Base-by-base conservation (phyloP, 208 protist species). In the Sergeia podlipaevii region DNA sequence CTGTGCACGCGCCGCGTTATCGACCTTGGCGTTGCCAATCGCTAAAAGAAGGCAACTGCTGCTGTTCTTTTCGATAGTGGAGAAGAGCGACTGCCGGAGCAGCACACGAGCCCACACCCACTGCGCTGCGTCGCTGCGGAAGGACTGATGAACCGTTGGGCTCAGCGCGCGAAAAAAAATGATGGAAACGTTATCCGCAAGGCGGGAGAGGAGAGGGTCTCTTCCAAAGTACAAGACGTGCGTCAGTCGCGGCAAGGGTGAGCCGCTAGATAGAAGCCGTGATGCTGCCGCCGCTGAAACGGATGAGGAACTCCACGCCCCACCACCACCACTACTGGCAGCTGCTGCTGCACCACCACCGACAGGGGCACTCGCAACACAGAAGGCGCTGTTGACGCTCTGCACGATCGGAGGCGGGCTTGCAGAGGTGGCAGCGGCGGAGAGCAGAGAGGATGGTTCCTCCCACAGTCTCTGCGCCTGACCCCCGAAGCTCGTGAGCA, bases 61-160 rank as follows among this genome's bases (percentile, higher is more conserved):
- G 24, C 37, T 26, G 4, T 33, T 13, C 27, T 17, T 26, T n/a
- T 7, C 28, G 47, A 32, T 17, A 1, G 32, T 2, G 10, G 32
- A 11, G 20, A 70, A 49, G 18, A 41, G 56, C n/a, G 47, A 49
- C 48, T 88, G 74, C n/a, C 52, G 2, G 7, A 91, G 36, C 50
- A 89, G 51, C 2, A 78, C 62, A 11, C 56, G 37, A 6, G 54
- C 24, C 58, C 55, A 72, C 44, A 92, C 28, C 74, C 72, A 87
- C 18, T 64, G 65, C 7, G 75, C 70, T 1, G 75, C 80, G 18
- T 89, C 77, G 1, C 57, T 17, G 8, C 46, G 43, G 45, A 80
- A 68, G 18, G 56, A 47, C 30, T 32, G 23, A 3, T 28, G 21
- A 21, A 75, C 68, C 2, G 72, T 8, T 1, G 30, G 26, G 26